Evolutionary conservation across 2,329 filamentous ascomycete genomes (phyloP), one percentile per base, ranked within the genome.

Genomic region (Eutypella sp.): DNA sequence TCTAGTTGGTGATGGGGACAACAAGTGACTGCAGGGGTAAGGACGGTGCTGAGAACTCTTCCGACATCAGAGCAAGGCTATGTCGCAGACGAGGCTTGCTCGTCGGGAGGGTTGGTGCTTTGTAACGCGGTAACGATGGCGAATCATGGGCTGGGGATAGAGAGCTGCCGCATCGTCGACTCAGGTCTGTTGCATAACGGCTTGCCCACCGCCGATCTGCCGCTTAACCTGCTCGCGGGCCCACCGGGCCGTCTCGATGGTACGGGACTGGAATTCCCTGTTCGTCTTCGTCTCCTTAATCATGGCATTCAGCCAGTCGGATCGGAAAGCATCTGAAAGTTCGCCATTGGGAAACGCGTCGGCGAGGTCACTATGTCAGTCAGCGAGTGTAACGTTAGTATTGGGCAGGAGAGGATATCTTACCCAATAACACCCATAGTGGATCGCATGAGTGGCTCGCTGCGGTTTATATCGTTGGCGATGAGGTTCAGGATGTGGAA

Each of bases 381-480:
- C 47, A 42, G 42, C 34, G 48, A 33, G 18, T 15, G 13, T 8
- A 38, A 19, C 19, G 6, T 27, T 5, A 31, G 9, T n/a, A 27
- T 53, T 51, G 57, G 49, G 33, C 44, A 20, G 20, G 5, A 40
- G 10, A 16, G 70, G n/a, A n/a, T n/a, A n/a, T n/a, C 84, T 65
- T 79, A 95, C 89, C 91, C 93, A 71, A 99, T 88, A 45, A 97
- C 91, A 67, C 93, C 93, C 89, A 97, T 97, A 8, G 87, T 82
- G n/a, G 92, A 88, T 57, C 93, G 81, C 77, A 97, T 85, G 41
- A 99, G 76, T 29, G 87, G 83, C 70, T 99, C 93, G 61, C 89
- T 96, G 57, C 90, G 87, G 74, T 93, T 95, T 54, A 79, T 76
- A 63, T 97, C 93, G 55, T 81, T 76, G 52, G 85, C 85, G 57